Evolutionary conservation across 2,329 filamentous ascomycete species (phyloP).

Genomic region (Arthroderma uncinatum): DNA sequence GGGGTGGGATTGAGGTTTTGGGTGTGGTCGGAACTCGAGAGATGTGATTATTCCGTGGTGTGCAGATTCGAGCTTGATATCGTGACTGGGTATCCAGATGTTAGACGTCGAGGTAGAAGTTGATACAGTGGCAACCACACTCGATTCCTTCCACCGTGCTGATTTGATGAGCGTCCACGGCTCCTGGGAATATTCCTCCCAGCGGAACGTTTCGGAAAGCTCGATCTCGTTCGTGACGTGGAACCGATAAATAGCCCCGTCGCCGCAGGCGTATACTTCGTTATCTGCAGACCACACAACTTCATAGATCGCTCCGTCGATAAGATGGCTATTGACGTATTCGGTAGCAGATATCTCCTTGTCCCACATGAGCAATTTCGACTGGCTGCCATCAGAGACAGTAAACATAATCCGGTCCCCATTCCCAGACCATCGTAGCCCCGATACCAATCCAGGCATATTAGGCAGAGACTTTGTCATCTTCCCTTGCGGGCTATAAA

Average conservation of each 20-base stretch:
- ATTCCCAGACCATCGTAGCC: conserved; percentile 32
- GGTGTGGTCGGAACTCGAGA: conserved; percentile 32
- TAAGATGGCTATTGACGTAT: conserved; percentile 26
- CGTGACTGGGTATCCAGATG: conserved; percentile 38
- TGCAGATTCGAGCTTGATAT: conserved; percentile 28
- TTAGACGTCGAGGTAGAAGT: conserved; percentile 26
- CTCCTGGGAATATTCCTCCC: conserved; percentile 19
- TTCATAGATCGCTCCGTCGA: conserved; percentile 33
- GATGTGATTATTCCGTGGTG: conserved; percentile 36
- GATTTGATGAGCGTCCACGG: conserved; percentile 35
- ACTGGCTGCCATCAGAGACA: conserved; percentile 32
- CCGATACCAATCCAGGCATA: conserved; percentile 35
- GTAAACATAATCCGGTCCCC: conserved; percentile 33
- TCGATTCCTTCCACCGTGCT: conserved; percentile 19
- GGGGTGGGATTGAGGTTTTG: conserved; percentile 16
- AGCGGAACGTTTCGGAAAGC: conserved; percentile 25
- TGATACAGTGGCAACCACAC: conserved; percentile 30
- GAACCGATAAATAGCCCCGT: conserved; percentile 32
- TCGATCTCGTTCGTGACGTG: conserved; percentile 30
- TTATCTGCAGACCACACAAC: conserved; percentile 32
- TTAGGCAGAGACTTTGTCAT: conserved; percentile 37
- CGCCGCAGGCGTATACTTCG: conserved; percentile 31
- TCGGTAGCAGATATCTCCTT: conserved; percentile 28
- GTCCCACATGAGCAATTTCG: conserved; percentile 37
- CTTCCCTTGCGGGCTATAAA: conserved; percentile 35